Base-by-base conservation (phyloP, 352 stramenopile genomes). In the Phytophthora macrochlamydospora region DNA sequence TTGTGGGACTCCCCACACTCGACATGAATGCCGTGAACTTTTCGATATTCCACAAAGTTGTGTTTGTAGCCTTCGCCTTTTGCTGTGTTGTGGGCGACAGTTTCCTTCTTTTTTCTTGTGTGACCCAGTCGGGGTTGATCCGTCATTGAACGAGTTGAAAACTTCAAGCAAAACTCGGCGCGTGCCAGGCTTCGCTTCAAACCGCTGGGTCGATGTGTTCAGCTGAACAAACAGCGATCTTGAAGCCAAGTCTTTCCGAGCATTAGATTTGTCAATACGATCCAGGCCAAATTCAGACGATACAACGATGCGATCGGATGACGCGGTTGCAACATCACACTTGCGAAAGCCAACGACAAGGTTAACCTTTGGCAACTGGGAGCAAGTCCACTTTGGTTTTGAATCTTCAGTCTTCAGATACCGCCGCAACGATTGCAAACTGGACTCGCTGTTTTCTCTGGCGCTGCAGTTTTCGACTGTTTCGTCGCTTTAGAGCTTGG, bases 11-110 rank as follows among this genome's bases (percentile, higher is more conserved):
- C 57, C 62, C 63, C 30, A 76, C 37, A 40, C 57, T 61, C 33
- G 49, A 24, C 74, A 82, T 79, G 35, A 93, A 91, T 0, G 66
- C 65, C 14, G 76, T 87, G 49, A 92, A 93, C 38, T 82, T 87
- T 28, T 93, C 76, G 30, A 93, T 73, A 60, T 90, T 67, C 85
- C 85, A 93, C 42, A 55, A 38, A 59, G 44, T 13, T 66, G 51
- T 53, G 13, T 43, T 53, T 13, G 49, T 31, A 12, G 9, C 35
- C 35, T 14, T 46, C 52, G 51, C 51, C 7, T 56, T 67, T 3
- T 44, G 38, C 18, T 67, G 59, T 51, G 44, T 29, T n/a, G 30
- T 9, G n/a, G 66, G 51, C 24, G 77, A 65, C 32, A 82, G 31
- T 24, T 75, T 90, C 28, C 65, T 68, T 46, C 76, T 81, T 53